Evolutionary conservation across 2,329 filamentous ascomycete genomes (phyloP), one percentile per base, ranked within the genome.

Genomic region (Pseudocercospora eumusae): DNA sequence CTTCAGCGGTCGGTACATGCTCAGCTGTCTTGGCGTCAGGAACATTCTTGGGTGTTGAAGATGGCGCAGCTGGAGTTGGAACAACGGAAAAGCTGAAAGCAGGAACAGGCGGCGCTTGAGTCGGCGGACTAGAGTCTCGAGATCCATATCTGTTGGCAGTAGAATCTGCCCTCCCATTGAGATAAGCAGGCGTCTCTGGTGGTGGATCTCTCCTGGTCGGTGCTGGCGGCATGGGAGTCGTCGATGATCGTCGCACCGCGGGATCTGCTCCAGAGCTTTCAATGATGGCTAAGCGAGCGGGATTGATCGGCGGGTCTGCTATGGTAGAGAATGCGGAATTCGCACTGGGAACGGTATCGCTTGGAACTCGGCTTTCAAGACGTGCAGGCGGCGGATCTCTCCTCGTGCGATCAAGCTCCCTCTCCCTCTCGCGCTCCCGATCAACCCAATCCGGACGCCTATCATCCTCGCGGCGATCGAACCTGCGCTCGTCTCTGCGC

Each of bases 71-170:
- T 21, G 75, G 65, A 20, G 71, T 62, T 23, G 75, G 68, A 4
- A 70, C 70, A 27, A 74, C 68, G 5, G 72, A 72, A 31, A 75
- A 65, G 42, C 70, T 74, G 71, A 85, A 85, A n/a, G 83, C 82
- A 25, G 83, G 83, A 13, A 85, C 82, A 57, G 79, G 77, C 15
- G 80, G 80, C 25, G 82, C 81, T 64, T 82, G 81, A 27, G 81
- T 82, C 40, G 83, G 82, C 10, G 83, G 82, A 18, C 81, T 82
- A 56, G 75, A 75, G n/a, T 77, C 74, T 58, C 80, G 78, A 53
- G 77, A 77, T 42, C 75, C 77, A 69, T 81, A 81, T 44, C 78
- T 75, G 64, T 81, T 79, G 63, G 75, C 73, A 1, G 78, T 79
- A 7, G 78, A 75, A 62, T 82, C 80, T 42, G 76, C 76, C 44